Evolutionary conservation across 2,329 filamentous ascomycete genomes (phyloP).

Genomic region (Sclerotinia trifoliorum): DNA sequence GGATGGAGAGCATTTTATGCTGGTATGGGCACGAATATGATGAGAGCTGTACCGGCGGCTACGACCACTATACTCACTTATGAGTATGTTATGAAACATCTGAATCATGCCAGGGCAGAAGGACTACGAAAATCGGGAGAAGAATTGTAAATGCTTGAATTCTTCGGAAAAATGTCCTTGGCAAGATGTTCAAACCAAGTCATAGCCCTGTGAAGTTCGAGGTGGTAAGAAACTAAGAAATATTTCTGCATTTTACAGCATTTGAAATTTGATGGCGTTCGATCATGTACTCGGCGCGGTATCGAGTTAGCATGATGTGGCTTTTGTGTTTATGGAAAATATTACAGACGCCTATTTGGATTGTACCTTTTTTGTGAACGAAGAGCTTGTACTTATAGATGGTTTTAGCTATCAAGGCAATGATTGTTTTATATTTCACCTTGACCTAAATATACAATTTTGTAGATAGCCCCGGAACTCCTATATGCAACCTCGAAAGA

Average conservation of each 20-base stretch:
- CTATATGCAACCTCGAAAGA: background rate
- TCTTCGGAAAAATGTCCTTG: background rate
- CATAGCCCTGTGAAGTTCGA: background rate
- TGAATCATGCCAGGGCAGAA: slow-evolving; percentile 36
- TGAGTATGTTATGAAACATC: slow-evolving; percentile 60
- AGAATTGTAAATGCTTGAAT: slow-evolving; percentile 22
- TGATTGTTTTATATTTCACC: slow-evolving; percentile 7
- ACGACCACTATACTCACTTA: slow-evolving; percentile 98
- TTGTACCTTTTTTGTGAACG: slow-evolving; percentile 23
- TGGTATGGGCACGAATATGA: slow-evolving; percentile 96
- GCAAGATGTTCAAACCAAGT: background rate
- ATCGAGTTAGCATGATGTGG: slow-evolving; percentile 19
- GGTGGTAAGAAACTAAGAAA: slow-evolving; percentile 6
- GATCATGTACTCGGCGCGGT: slow-evolving; percentile 22
- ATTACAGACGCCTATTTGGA: slow-evolving; percentile 25
- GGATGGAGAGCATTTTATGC: slow-evolving; percentile 97
- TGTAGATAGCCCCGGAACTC: background rate
- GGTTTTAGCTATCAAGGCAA: slow-evolving; percentile 21
- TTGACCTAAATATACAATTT: background rate
- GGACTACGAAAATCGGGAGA: slow-evolving; percentile 31
- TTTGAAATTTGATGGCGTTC: slow-evolving; percentile 29
- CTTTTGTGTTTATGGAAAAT: slow-evolving; percentile 16
- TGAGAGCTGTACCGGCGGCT: slow-evolving; percentile 89
- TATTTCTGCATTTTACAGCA: slow-evolving; percentile 26
- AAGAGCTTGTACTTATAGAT: slow-evolving; percentile 28